Base-by-base conservation (phyloP, 345 rosid species). In the Pseudoturritis turrita region DNA sequence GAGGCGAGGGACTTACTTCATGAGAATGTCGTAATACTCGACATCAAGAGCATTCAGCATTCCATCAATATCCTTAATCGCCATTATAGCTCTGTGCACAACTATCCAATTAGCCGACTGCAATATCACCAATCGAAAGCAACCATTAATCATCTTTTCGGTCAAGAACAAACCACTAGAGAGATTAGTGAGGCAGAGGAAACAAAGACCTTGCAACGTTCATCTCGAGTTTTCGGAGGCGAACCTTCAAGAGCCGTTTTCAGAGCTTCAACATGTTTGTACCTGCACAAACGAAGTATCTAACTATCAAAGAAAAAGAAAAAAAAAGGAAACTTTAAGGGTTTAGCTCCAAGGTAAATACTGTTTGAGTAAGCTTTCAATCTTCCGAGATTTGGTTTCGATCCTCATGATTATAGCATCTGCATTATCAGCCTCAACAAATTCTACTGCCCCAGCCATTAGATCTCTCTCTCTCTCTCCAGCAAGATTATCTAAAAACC, bases 161-260 rank as follows among this genome's bases (percentile, higher is more conserved):
- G 33, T 54, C 0, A 35, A 14, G 52, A 51, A 28, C 5, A 33
- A 71, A 64, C 7, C 21, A n/a, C 5, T 1, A 52, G 4, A 40
- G 54, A 58, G 40, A 26, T 10, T 1, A 45, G 54, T 14, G 2
- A 3, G 7, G 55, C 9, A 45, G 56, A 52, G 26, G 28, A 50
- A 15, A 6, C 17, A 76, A 1, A 72, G 64, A 87, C 98, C 97
- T 94, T 89, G 97, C 96, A 94, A 29, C 96, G 87, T 78, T 90
- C 96, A 59, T 93, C 98, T 33, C 67, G 78, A 54, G 96, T 88
- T 65, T 83, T 89, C 1, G 97, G 95, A 52, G 95, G 96, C 23
- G 92, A 83, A 7, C 97, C 98, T 79, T 94, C 97, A 2, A 91
- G 95, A 18, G 92, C 92, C 8, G 96, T 94, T 87, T 91, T 89